phyloP scores from a whole-genome alignment of 306 rosid genomes.

The Cucumis hystrix region DNA sequence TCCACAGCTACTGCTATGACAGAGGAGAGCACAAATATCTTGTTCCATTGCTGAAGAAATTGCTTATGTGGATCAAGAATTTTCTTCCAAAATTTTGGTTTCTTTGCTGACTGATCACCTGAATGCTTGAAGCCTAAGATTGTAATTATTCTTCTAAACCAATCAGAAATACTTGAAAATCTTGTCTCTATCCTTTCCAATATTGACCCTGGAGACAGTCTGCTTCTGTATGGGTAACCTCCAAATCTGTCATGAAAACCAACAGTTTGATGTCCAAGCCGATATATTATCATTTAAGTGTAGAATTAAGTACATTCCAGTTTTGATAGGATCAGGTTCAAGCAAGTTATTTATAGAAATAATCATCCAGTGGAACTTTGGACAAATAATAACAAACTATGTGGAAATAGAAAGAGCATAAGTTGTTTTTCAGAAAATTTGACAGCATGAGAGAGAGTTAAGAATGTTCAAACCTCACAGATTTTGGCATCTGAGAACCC shows the following conservation, averaged over 20 bases:
- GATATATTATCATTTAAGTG: background rate
- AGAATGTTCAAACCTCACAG: slow-evolving; percentile 41
- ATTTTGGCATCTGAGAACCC: slow-evolving; percentile 23
- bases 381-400: background rate
- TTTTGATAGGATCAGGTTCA: background rate
- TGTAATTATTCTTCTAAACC: slow-evolving; percentile 8
- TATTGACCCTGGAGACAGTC: slow-evolving; percentile 16
- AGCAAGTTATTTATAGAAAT: background rate
- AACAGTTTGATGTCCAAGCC: background rate
- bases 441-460: slow-evolving; percentile 1
- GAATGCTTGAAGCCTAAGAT: slow-evolving; percentile 3
- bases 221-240: slow-evolving; percentile 16
- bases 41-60: slow-evolving; percentile 78
- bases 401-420: background rate
- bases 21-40: slow-evolving; percentile 60
- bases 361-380: background rate
- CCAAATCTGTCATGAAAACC: slow-evolving; percentile 5
- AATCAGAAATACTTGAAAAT: slow-evolving; percentile 13
- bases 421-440: background rate
- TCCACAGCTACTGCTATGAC: slow-evolving; percentile 68
- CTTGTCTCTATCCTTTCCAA: slow-evolving; percentile 11
- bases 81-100: slow-evolving; percentile 12
- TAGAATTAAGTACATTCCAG: background rate
- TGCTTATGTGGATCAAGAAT: slow-evolving; percentile 72
- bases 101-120: slow-evolving; percentile 16